Evolutionary conservation across 345 rosid genomes (phyloP), one percentile per base, ranked within the genome.

Genomic region (Cardamine chenopodiifolia): DNA sequence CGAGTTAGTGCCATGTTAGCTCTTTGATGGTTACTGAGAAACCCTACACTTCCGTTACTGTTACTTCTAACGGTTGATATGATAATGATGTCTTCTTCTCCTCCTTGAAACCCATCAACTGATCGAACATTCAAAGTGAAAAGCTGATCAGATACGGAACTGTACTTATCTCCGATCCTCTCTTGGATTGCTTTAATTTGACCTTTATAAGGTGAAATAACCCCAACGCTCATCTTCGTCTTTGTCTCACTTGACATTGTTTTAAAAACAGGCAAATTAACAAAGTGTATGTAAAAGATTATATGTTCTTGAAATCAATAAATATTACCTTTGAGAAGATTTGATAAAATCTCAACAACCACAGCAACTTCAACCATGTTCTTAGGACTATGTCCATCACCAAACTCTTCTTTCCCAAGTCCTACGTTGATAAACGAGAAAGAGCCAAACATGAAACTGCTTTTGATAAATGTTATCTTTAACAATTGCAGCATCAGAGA

Each of bases 71-170:
- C 84, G 31, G 86, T 82, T 0, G 88, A 85, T 17, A 85, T 72
- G 37, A 82, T 80, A 7, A 82, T 80, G 0, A 85, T 53, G n/a
- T 85, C 88, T 47, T 82, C 83, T 34, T 80, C 88, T 5, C 86
- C 80, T 6, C 86, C 86, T 74, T 85, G 85, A 67, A 85, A 81
- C 15, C 86, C 86, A 68, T 85, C 88, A 22, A 85, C 81, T 0
- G 84, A 75, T 14, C 76, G 63, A 17, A 83, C 81, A 18, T 31
- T 81, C 37, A 81, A 79, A 11, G 72, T 55, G 73, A 85, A 81
- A 6, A 45, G 66, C 5, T 66, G 2, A 5, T 56, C 45, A 8
- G 73, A 34, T 23, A 49, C 8, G 3, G 34, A 53, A 0, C 2
- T 62, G 62, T 79, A 44, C 47, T 29, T 68, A 19, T 60, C 58